A percentile compares a stretch with the other conserved stretches of the same genome.
Evolutionary conservation across 129 eudicot species (phyloP).

Genomic region (Deinandra increscens): DNA sequence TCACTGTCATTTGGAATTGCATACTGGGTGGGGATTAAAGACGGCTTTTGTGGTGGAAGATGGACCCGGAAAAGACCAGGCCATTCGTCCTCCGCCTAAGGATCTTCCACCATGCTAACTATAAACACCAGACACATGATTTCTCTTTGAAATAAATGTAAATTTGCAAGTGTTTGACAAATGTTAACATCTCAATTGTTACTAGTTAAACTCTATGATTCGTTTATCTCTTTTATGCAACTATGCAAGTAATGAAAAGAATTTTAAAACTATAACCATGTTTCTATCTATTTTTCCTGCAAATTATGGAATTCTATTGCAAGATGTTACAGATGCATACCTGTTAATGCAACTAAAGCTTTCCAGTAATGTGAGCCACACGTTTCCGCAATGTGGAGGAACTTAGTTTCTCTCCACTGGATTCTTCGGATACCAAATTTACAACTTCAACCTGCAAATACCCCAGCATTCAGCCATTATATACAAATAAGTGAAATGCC

Average conservation of each 20-base stretch:
- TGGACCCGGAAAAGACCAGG: constrained; percentile 47
- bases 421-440: constrained; percentile 56
- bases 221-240: no score
- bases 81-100: constrained; percentile 60
- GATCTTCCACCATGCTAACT: constrained; percentile 66
- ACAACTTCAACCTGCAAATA: constrained; percentile 70
- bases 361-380: constrained; percentile 57
- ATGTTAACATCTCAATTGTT: constrained; percentile 13
- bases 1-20: constrained; percentile 65
- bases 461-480: constrained; percentile 3
- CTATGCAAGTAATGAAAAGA: no score
- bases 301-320: constrained; percentile 1
- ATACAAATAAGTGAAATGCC: not conserved
- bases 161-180: constrained; percentile 14
- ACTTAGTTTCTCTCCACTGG: constrained; percentile 60
- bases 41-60: constrained; percentile 62
- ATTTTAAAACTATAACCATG: constrained; percentile 1
- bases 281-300: constrained; percentile 5
- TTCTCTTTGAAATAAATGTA: constrained; percentile 16
- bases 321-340: constrained; percentile 26
- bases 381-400: constrained; percentile 60
- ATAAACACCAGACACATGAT: not conserved
- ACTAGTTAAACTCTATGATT: not conserved
- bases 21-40: constrained; percentile 62
- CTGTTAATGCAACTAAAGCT: constrained; percentile 30